Percentiles rank a stretch among this genome's conserved stretches.
Evolutionary conservation across 164 flowering plant species (phyloP).

Genomic region (Tinospora cordifolia): DNA sequence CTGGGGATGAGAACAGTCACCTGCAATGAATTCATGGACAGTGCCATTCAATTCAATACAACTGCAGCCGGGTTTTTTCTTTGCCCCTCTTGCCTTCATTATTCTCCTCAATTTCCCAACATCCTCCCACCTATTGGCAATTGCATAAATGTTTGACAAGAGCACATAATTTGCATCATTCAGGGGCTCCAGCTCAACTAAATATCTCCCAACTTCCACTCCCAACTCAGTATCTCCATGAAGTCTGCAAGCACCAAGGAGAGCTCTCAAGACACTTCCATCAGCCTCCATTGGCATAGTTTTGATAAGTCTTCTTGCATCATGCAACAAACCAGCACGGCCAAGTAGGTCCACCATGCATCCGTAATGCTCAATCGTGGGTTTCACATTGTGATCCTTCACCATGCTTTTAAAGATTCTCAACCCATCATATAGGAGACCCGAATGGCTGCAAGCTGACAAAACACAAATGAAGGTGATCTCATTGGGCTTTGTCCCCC

Average conservation of each 20-base stretch:
- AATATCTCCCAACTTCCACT: constrained; percentile 12
- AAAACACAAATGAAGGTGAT: constrained; percentile 23
- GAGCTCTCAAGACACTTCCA: constrained; percentile 17
- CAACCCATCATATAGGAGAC: constrained; percentile 20
- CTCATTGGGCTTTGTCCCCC: constrained; percentile 16
- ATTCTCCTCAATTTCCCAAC: constrained; percentile 13
- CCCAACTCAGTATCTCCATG: constrained; percentile 20
- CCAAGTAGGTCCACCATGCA: constrained; percentile 26
- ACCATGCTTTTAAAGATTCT: constrained; percentile 14
- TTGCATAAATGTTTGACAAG: constrained; percentile 20
- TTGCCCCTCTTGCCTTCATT: constrained; percentile 19
- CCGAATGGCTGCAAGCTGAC: constrained; percentile 23
- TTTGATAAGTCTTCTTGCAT: constrained; percentile 17
- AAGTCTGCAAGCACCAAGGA: constrained; percentile 18
- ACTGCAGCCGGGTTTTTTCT: constrained; percentile 24
- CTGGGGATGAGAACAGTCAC: constrained; percentile 18
- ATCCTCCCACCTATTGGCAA: constrained; percentile 17
- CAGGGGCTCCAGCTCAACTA: constrained; percentile 18
- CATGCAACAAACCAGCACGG: constrained; percentile 20
- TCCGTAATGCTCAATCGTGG: constrained; percentile 21
- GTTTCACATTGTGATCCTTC: constrained; percentile 7
- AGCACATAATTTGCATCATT: constrained; percentile 23
- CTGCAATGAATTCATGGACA: constrained; percentile 21
- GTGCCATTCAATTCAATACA: constrained; percentile 18
- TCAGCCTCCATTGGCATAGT: constrained; percentile 21